Evolutionary conservation across 306 rosid genomes (phyloP).

Genomic region (Citrullus mucosospermus): DNA sequence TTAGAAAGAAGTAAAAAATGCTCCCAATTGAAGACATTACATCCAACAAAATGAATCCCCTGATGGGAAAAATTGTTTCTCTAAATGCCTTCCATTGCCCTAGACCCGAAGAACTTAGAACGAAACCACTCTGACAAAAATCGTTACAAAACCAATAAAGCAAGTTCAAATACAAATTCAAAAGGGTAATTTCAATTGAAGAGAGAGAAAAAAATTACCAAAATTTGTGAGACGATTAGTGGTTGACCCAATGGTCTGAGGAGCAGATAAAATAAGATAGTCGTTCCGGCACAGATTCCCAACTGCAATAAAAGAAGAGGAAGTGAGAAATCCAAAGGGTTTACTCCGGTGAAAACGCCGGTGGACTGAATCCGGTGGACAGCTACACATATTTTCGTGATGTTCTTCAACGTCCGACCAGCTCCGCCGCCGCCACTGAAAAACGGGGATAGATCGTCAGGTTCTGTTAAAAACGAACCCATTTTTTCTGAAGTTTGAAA

Average conservation of each 20-base stretch:
- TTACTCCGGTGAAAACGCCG: constrained; percentile 4
- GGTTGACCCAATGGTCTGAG: constrained; percentile 23
- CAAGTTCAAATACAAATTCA: background rate
- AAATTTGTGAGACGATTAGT: constrained; percentile 14
- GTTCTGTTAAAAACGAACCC: too few species aligned
- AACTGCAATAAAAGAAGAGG: constrained; percentile 21
- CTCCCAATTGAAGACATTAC: constrained; percentile 11
- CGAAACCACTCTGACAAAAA: constrained; percentile 20
- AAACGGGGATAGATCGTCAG: too few species aligned
- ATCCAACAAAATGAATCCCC: constrained; percentile 21
- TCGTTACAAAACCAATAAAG: background rate
- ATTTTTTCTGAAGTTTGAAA: too few species aligned
- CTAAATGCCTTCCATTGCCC: constrained; percentile 2
- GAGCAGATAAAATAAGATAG: constrained; percentile 2
- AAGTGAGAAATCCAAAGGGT: constrained; percentile 13
- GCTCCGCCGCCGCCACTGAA: too few species aligned
- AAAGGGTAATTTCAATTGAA: background rate
- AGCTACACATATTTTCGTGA: constrained; percentile 8
- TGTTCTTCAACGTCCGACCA: background rate
- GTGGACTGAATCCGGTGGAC: background rate
- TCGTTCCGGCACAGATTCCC: background rate
- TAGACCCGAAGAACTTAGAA: constrained; percentile 25
- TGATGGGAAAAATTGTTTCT: constrained; percentile 9
- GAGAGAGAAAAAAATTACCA: background rate
- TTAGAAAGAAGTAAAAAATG: constrained; percentile 21